Conservation (phyloP, 2,329 filamentous ascomycete genomes). For the Sphaerulina vaccinii region DNA sequence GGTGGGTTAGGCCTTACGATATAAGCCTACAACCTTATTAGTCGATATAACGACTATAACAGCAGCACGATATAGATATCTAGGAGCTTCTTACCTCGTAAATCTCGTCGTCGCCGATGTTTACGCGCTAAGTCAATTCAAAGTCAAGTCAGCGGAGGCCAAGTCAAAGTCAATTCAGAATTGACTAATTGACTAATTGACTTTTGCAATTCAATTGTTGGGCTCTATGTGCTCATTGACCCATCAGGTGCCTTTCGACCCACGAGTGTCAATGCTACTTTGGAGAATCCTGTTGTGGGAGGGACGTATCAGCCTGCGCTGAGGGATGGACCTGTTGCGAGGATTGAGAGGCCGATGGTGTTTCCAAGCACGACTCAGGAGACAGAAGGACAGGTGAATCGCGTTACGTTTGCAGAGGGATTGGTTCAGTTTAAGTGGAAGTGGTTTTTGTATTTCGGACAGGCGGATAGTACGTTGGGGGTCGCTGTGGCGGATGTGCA, state of each 20-base stretch:
- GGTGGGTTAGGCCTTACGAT: no score
- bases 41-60: no score
- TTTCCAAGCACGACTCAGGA: slow-evolving; percentile 32
- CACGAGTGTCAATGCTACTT: slow-evolving; percentile 19
- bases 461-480: slow-evolving; percentile 29
- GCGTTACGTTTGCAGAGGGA: slow-evolving; percentile 38
- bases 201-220: no score
- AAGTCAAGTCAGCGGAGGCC: no score
- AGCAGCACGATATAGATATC: no score
- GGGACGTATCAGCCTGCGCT: slow-evolving; percentile 25
- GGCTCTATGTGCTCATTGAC: slow-evolving; percentile 39
- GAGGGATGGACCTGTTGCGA: slow-evolving; percentile 32
- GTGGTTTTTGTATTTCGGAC: slow-evolving; percentile 38
- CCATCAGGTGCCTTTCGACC: slow-evolving; percentile 21
- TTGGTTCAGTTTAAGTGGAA: slow-evolving; percentile 37
- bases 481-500: slow-evolving; percentile 25
- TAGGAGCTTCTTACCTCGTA: no score
- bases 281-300: slow-evolving; percentile 17
- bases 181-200: no score
- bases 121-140: no score
- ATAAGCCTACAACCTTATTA: no score
- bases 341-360: slow-evolving; percentile 35
- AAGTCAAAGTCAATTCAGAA: no score
- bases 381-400: slow-evolving; percentile 36
- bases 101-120: no score